Base-by-base conservation (phyloP, 768 basidiomycete species). In the Jaapia argillacea region DNA sequence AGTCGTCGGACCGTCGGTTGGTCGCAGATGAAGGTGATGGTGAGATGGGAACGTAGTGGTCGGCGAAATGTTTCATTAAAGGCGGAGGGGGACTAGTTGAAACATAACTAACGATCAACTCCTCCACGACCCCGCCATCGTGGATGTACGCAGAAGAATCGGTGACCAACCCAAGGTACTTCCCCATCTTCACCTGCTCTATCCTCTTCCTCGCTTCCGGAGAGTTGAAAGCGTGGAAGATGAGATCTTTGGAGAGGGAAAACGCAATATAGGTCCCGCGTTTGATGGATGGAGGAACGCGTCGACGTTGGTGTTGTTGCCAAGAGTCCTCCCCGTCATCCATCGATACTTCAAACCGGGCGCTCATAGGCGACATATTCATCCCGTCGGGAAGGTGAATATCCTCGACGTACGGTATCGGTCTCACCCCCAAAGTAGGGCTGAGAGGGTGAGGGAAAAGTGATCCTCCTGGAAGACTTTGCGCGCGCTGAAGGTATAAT, bases 121-220 rank as follows among this genome's bases (percentile, higher is more conserved):
- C 55, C 13, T 48, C 51, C 7, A 47, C 40, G 14, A 26, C 40
- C 3, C 27, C 44, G 21, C 45, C 45, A 13, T 48, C 48, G 14
- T 51, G 46, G 24, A 31, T 28, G 23, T 46, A 39, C 5, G 41
- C 38, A 45, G 43, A 45, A 3, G 51, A 47, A 13, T 36, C 36
- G 3, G 46, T 53, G 0, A 59, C 58, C 3, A 59, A 52, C 14
- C 56, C 58, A 21, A 56, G 36, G 24, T 55, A 59, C 4, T 55
- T 48, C 10, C 44, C 40, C 1, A 45, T 43, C 2, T 33, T 40
- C 40, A 51, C 51, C 18, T 37, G 28, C 13, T 41, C 20, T 20
- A 54, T 40, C 12, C 33, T 36, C 1, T 37, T 13, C 12, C 36
- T 31, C 20, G 38, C 49, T 5, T 41, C 40, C 2, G 47, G 24